phyloP scores from a whole-genome alignment of 2,329 filamentous ascomycete genomes.

The Trichoderma sp. region DNA sequence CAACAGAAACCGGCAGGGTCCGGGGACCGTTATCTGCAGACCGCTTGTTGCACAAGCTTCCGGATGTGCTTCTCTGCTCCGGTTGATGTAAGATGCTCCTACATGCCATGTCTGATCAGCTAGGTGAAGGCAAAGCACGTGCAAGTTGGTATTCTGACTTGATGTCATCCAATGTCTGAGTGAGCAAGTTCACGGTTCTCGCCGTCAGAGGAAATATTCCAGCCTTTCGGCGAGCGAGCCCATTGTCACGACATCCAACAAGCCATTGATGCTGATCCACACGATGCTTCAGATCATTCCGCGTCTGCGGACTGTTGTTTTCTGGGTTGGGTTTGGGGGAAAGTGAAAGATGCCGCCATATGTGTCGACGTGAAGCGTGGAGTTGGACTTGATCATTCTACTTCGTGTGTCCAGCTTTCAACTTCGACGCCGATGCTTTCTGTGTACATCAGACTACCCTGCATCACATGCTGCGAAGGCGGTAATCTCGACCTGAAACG shows the following conservation, averaged over 20 bases:
- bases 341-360: too few species aligned
- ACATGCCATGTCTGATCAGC: background rate
- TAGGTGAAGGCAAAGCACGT: background rate
- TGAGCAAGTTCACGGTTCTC: too few species aligned
- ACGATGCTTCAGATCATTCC: too few species aligned
- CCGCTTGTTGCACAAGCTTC: slow-evolving; percentile 19
- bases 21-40: slow-evolving; percentile 12
- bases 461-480: too few species aligned
- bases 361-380: too few species aligned
- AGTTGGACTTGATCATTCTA: too few species aligned
- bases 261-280: background rate
- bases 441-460: too few species aligned
- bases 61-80: slow-evolving; percentile 10
- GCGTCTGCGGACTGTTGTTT: too few species aligned
- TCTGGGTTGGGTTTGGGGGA: background rate
- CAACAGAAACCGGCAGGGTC: slow-evolving; percentile 11
- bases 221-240: background rate
- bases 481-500: too few species aligned
- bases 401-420: too few species aligned
- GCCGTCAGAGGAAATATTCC: background rate
- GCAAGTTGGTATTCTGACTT: background rate
- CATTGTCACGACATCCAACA: background rate
- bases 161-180: background rate
- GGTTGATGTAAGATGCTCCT: background rate
- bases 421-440: too few species aligned